Evolutionary conservation across 495 filamentous ascomycete genomes (phyloP).

Genomic region (Talaromyces proteolyticus): DNA sequence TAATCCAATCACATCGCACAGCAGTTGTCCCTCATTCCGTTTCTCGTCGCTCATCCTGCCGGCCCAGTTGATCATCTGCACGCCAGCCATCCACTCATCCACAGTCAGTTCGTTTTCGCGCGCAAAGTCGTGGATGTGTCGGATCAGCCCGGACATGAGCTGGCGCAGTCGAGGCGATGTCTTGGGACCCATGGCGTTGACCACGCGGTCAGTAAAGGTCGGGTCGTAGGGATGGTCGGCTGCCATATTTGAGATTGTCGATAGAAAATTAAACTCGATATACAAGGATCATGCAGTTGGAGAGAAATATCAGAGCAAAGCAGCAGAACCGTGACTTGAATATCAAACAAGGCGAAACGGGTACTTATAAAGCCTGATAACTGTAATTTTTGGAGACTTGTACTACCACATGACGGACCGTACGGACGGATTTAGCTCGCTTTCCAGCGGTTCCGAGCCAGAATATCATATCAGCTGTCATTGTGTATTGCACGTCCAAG

Average conservation of each 20-base stretch:
- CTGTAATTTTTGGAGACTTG: no score
- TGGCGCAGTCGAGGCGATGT: slow-evolving; percentile 60
- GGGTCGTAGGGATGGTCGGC: slow-evolving; percentile 54
- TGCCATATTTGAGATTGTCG: slow-evolving; percentile 23
- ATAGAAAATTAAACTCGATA: not conserved
- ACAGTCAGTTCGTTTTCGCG: slow-evolving; percentile 75
- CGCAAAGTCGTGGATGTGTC: slow-evolving; percentile 77
- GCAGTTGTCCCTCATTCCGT: slow-evolving; percentile 71
- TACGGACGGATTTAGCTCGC: no score
- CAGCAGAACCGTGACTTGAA: no score
- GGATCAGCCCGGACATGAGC: slow-evolving; percentile 60
- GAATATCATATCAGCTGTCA: no score
- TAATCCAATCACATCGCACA: slow-evolving; percentile 75
- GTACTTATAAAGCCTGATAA: no score
- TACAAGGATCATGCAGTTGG: not conserved
- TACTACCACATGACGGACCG: no score
- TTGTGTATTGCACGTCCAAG: no score
- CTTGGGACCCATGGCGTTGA: slow-evolving; percentile 72
- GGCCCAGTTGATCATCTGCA: slow-evolving; percentile 53
- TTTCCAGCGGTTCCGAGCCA: no score
- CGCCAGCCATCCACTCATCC: slow-evolving; percentile 75
- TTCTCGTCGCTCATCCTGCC: slow-evolving; percentile 51
- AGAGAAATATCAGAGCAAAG: no score
- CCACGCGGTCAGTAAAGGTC: slow-evolving; percentile 67
- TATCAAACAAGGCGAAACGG: no score